Evolutionary conservation across 331 rosid species (phyloP), one percentile per base, ranked within the genome.

Genomic region (Arachis monticola): DNA sequence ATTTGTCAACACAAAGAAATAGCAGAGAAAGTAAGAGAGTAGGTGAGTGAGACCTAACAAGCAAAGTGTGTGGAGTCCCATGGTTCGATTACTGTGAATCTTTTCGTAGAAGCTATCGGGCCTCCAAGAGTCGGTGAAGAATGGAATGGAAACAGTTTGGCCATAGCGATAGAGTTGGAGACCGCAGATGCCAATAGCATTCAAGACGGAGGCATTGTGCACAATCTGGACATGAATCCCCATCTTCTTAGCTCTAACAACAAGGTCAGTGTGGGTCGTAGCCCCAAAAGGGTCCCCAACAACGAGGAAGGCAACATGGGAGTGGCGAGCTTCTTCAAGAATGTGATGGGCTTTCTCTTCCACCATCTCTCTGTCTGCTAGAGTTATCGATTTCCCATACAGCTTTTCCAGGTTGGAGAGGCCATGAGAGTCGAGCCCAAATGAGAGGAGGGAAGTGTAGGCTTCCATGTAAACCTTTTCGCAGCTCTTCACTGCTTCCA

Each of bases 251-350:
- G 97, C 98, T 76, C 94, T 90, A 77, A 91, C 98, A 8, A 93
- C 92, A 55, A 93, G 91, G 73, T 93, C 98, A 2, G 87, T 88
- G 70, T 93, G 98, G 13, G 97, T 93, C 1, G 98, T 93, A 44
- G 97, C 98, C 61, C 98, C 98, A 61, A 91, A 93, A 78, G 98
- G 93, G 47, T 93, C 98, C 0, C 98, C 98, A 58, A 91, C 97
- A 40, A 93, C 96, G 10, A 93, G 90, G 67, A 93, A 91, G 67
- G 97, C 98, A 27, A 90, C 93, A 51, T 89, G 83, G 61, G 86
- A 78, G 53, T 57, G 55, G 59, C 75, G 85, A 75, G 98, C 96
- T 3, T 87, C 79, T 0, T 84, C 85, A 38, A 93, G 90, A 17
- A 93, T 88, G 13, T 83, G 83, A 55, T 91, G 83, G 0, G 95